Base-by-base conservation (phyloP, 1,284 basidiomycete species). In the Phenoliferia sp. region DNA sequence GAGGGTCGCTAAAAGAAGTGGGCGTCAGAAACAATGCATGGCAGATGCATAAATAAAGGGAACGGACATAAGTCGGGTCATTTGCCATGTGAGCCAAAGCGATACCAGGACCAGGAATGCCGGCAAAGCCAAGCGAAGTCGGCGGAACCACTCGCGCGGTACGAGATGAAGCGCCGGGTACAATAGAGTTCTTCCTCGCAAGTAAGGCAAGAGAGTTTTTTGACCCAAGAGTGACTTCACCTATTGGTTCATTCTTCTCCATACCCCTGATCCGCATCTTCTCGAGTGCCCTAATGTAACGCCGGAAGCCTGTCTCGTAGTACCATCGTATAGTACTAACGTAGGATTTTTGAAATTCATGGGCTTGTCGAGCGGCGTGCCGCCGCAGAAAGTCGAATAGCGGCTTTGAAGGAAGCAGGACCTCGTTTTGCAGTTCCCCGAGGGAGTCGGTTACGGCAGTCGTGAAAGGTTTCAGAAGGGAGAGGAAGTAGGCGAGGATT, bases 221-320 rank as follows among this genome's bases (percentile, higher is more conserved):
- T 0, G 78, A 75, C 17, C 73, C 69, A 0, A 76, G 78, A 26
- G 80, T 75, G 26, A 78, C 68, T 10, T 78, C 79, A 5, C 75
- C 72, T 6, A 76, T 68, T 52, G 56, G 36, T 61, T 76, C 74
- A 28, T 59, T 61, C 35, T 32, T 55, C 17, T 26, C 57, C 15
- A 65, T n/a, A 16, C 61, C 59, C 61, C 80, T 74, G 60, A 89
- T 88, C 83, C 89, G 90, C 58, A 96, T 84, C 79, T 83, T 86
- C 31, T 87, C 85, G 57, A 98, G 81, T 74, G 88, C 89, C 35
- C 96, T 83, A 33, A 88, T 85, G 78, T 99, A 99, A 59, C 96
- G 83, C 67, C 96, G 82, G 77, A 99, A 94, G 0, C 90, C 92
- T 22, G 96, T 98, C 80, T 99, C 96, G 71, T 94, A 98, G 78